Evolutionary conservation across 805 yeast genomes (phyloP).

Genomic region (Candida peoriensis): DNA sequence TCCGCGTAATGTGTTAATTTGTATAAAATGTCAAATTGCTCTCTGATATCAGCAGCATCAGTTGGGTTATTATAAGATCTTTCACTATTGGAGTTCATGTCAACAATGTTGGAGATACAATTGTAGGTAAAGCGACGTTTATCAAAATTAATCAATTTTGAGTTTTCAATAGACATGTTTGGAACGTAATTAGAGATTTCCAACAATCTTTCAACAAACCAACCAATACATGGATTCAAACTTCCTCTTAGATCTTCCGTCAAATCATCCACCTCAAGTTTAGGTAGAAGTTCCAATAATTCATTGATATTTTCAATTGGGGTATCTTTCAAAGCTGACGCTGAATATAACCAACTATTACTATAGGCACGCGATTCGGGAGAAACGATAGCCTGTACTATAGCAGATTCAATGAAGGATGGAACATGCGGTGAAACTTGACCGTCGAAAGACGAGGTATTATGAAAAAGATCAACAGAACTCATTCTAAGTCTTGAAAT

Average conservation of each 20-base stretch:
- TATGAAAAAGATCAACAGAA: constrained; percentile 38
- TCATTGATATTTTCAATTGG: constrained; percentile 27
- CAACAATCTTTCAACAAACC: constrained; percentile 77
- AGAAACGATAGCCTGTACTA: constrained; percentile 65
- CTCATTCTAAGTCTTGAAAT: constrained; percentile 66
- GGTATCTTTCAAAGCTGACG: constrained; percentile 14
- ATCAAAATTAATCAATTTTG: constrained; percentile 74
- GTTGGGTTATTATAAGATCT: constrained; percentile 26
- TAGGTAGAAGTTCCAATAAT: constrained; percentile 29
- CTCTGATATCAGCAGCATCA: constrained; percentile 24
- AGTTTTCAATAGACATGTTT: constrained; percentile 62
- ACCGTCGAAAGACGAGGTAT: constrained; percentile 10
- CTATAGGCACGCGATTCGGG: constrained; percentile 76
- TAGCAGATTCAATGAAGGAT: constrained; percentile 77
- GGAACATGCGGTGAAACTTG: constrained; percentile 55
- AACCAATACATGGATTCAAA: constrained; percentile 83
- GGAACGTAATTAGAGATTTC: constrained; percentile 77
- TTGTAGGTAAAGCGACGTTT: constrained; percentile 69
- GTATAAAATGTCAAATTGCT: constrained; percentile 49
- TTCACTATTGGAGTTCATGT: constrained; percentile 28
- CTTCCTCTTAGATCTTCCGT: constrained; percentile 33
- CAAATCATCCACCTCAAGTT: constrained; percentile 29
- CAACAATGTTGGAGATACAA: constrained; percentile 49
- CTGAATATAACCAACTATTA: constrained; percentile 61
- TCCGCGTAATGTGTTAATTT: constrained; percentile 29